Conservation (phyloP, 2,329 filamentous ascomycete species). For the Aspergillus sp. region DNA sequence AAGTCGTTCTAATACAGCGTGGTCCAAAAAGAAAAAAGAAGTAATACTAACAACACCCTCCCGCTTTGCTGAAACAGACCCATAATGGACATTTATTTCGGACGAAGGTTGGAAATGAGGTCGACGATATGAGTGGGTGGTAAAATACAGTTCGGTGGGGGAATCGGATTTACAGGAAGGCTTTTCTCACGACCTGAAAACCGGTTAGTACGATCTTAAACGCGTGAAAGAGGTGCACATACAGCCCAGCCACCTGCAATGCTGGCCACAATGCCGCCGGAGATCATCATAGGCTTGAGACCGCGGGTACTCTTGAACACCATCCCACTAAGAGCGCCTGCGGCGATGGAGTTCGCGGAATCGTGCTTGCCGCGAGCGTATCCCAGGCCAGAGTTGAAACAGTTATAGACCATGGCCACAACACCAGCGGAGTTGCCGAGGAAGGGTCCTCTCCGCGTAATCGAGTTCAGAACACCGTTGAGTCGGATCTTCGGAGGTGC, state of each 20-base stretch:
- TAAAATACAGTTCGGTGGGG: conserved; percentile 14
- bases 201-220: conserved; percentile 11
- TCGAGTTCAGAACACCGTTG: conserved; percentile 91
- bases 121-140: conserved; percentile 13
- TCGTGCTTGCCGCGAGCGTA: conserved; percentile 83
- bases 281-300: conserved; percentile 88
- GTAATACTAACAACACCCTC: conserved; percentile 22
- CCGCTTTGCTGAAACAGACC: conserved; percentile 26
- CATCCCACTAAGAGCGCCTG: conserved; percentile 85
- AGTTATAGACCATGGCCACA: conserved; percentile 94
- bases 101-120: conserved; percentile 18
- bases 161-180: conserved; percentile 44
- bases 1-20: conserved; percentile 41
- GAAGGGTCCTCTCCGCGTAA: conserved; percentile 90
- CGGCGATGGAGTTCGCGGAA: conserved; percentile 79
- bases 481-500: conserved; percentile 85
- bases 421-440: conserved; percentile 95
- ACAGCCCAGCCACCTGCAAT: conserved; percentile 90
- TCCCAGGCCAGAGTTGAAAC: conserved; percentile 80
- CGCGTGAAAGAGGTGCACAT: conserved; percentile 46
- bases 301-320: conserved; percentile 96
- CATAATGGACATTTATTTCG: conserved; percentile 24
- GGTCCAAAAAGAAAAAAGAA: conserved; percentile 26
- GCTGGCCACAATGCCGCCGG: conserved; percentile 81
- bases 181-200: conserved; percentile 50